Evolutionary conservation across 176 grass and related monocot species (phyloP), one percentile per base, ranked within the genome.

Genomic region (Calamus simplicifolius): DNA sequence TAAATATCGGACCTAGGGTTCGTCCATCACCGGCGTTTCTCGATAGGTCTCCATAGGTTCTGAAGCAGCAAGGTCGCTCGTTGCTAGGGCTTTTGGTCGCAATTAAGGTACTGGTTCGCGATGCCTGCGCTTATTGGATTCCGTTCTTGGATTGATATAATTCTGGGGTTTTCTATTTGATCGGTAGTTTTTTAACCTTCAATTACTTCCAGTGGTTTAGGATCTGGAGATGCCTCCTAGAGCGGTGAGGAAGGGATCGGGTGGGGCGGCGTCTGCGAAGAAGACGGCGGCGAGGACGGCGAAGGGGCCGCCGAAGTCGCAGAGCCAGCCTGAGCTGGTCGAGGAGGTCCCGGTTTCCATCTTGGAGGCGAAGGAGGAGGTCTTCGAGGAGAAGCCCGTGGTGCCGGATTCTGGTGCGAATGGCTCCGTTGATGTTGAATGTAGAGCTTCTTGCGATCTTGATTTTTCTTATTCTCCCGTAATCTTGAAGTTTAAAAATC

Each of bases 211-310:
- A 15, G 18, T 53, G 59, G 48, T 73, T 5, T 61, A 51, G 62
- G 74, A 63, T 28, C 6, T 15, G 28, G 60, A 83, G 76, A 90
- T 95, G 86, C 86, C 83, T 77, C 83, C 79, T 29, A 81, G 81
- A 49, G 73, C 64, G 71, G 52, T 62, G 53, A 79, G 58, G 72
- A 85, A 79, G 77, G 76, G 25, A 19, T 50, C 43, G 17, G 61
- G 43, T 4, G 48, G 68, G 25, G 1, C 50, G 19, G 71, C 49
- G 73, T 64, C 31, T 54, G 71, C 6, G 71, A 69, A 30, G 70
- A 71, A 59, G 25, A 71, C 58, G 13, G 67, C 27, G 0, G 35
- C 67, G 49, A 63, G 65, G 59, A 49, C 31, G 3, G 68, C 70
- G 53, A 13, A 18, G 59, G 77, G 29, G 21, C 78, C 64, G 74